Percentiles rank a stretch among this genome's conserved stretches.
phyloP scores from a whole-genome alignment of 2,329 filamentous ascomycete species.

The Neofusicoccum ribis region DNA sequence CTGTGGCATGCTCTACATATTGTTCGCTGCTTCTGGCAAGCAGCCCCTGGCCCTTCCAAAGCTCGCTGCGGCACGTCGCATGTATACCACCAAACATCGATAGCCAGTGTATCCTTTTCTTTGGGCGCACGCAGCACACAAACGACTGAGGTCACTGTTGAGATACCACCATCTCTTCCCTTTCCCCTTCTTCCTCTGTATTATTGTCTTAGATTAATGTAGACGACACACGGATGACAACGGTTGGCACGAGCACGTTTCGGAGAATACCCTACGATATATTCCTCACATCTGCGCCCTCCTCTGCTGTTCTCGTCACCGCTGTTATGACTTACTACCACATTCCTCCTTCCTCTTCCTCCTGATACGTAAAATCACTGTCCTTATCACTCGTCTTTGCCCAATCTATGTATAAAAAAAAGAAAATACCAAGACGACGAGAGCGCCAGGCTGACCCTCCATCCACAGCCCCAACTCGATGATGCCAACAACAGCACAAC shows the following conservation, averaged over 20 bases:
- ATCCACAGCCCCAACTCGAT: conserved; percentile 22
- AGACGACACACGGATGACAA: conserved; percentile 6
- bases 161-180: conserved; percentile 11
- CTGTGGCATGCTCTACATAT: background rate
- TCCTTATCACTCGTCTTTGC: conserved; percentile 32
- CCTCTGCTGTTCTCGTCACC: conserved; percentile 13
- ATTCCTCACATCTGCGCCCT: conserved; percentile 11
- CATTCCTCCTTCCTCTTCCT: background rate
- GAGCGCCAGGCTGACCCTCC: conserved; percentile 15
- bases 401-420: conserved; percentile 30
- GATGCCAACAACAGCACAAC: conserved; percentile 2
- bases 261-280: conserved; percentile 14
- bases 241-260: conserved; percentile 7
- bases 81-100: conserved; percentile 17
- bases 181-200: conserved; percentile 20
- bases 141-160: conserved; percentile 15
- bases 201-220: conserved; percentile 21
- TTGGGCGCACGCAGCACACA: conserved; percentile 3
- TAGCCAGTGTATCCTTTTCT: conserved; percentile 13
- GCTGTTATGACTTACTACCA: background rate
- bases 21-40: background rate
- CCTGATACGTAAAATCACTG: conserved; percentile 24
- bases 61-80: conserved; percentile 9
- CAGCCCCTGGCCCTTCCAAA: background rate
- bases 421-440: conserved; percentile 32